Base-by-base conservation (phyloP, 306 rosid genomes). In the Ormosia semicastrata region DNA sequence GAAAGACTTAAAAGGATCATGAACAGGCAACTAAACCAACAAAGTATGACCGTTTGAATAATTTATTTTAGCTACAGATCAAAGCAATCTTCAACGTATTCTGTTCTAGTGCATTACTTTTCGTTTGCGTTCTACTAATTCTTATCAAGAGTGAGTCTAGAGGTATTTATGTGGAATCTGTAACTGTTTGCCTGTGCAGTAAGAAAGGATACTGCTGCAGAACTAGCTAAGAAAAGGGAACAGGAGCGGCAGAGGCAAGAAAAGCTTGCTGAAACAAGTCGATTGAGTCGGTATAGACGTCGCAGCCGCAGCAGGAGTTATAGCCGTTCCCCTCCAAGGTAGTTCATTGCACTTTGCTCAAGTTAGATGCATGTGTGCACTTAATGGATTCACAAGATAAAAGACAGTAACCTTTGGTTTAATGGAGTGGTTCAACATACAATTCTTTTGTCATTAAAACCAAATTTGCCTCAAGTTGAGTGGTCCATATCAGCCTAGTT, bases 1-100 rank as follows among this genome's bases (percentile, higher is more conserved):
- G 99, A 96, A 87, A 88, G 99, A 73, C 97, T 96, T n/a, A 96
- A 93, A 85, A 88, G 99, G 84, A 96, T 96, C 86, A 96, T 93
- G 99, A 96, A 91, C 88, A 93, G 70, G 82, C 99, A 96, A 81
- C 90, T 96, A 43, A 96, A 92, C 79, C 93, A 96, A 76, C 98
- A 96, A 86, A 95, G 98, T 95, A 92, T 52, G 91, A 36, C 57
- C 54, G 37, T 41, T 73, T 70, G 60, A 65, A 73, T 75, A 54
- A 7, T 78, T 76, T 71, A 72, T 84, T 80, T 85, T 71, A 32
- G 15, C 66, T 36, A 43, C 47, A 67, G 15, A 79, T 80, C 36
- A 54, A 56, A 81, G 57, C 60, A 24, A 49, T 86, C 73, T 66
- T 43, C 40, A 66, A 15, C 77, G 5, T 40, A 11, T 67, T 66